phyloP scores from a whole-genome alignment of 306 rosid species.

The Ziziphus jujuba region DNA sequence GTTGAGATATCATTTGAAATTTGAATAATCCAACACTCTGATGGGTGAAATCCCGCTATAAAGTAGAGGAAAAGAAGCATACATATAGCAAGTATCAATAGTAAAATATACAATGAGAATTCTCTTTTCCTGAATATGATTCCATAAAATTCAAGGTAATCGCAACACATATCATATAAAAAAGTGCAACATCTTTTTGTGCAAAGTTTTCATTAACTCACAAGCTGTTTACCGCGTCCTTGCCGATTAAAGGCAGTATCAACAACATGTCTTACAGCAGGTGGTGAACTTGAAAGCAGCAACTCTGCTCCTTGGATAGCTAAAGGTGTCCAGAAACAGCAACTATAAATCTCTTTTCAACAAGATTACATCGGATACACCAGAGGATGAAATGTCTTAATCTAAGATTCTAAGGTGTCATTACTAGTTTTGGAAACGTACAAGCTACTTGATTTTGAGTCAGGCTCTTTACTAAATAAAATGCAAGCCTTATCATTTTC shows the following conservation, averaged over 20 bases:
- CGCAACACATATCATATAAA: neutral
- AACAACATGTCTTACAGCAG: constrained; percentile 70
- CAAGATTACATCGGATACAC: neutral
- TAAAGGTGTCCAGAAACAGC: constrained; percentile 32
- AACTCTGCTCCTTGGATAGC: constrained; percentile 67
- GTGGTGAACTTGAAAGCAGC: constrained; percentile 59
- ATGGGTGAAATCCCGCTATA: too few relatives aligned
- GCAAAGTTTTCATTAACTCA: constrained; percentile 32
- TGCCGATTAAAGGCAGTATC: constrained; percentile 74
- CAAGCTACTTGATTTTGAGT: neutral
- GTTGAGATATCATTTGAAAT: too few relatives aligned
- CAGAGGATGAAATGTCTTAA: neutral
- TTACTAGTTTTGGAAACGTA: neutral
- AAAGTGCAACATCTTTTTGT: neutral
- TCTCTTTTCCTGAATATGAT: too few relatives aligned
- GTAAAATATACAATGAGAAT: too few relatives aligned
- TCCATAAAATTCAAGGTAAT: too few relatives aligned
- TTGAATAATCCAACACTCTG: too few relatives aligned
- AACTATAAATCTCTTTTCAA: constrained; percentile 9
- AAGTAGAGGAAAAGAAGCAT: too few relatives aligned
- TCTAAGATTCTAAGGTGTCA: neutral
- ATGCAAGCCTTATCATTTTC: neutral
- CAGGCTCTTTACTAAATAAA: neutral
- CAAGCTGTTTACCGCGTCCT: constrained; percentile 86
- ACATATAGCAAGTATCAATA: too few relatives aligned